Evolutionary conservation across 116 monocot species (phyloP), one percentile per base, ranked within the genome.

Genomic region (Dioscorea cayenensis): DNA sequence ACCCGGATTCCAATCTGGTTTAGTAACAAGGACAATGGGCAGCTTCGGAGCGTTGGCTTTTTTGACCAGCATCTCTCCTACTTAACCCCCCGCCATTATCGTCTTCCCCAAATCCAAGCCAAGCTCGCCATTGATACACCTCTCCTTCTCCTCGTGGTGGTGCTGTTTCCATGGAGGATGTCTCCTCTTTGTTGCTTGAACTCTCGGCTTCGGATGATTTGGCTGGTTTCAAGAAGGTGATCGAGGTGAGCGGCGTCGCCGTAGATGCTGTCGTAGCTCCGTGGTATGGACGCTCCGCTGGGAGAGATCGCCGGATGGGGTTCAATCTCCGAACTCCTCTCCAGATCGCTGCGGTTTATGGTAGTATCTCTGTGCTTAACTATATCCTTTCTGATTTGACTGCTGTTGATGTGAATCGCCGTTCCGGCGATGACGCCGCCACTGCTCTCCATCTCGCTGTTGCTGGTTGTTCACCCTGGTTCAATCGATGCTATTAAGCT

Each of bases 301-400:
- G 69, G 0, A 58, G 70, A 2, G 28, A 36, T 12, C 36, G 66
- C 7, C 70, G 78, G 32, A 77, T 86, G 73, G 76, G 79, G 2
- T 52, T 83, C 58, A 71, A 75, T 66, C 29, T 67, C 6, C 84
- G 90, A 0, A 86, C 86, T 1, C 86, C 90, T 7, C 79, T 81
- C 36, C 83, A 83, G 81, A 79, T 90, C 36, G 90, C 86, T 9
- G 81, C 86, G 23, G 64, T 83, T 36, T 86, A 84, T 65, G 89
- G 89, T 48, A 86, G 83, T 76, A 58, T 51, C 28, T 62, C 71
- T 66, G 83, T 86, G 11, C 66, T 86, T 19, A 22, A 14, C 8
- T 86, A 77, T 66, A 78, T 89, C 29, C 62, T 87, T 16, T 66
- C 70, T 16, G 36, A 32, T 6, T 37, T 23, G 2, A 50, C 12